Percentiles rank a stretch among this genome's conserved stretches.
Evolutionary conservation across 2,329 filamentous ascomycete species (phyloP).

Genomic region (Orbilia oligospora): DNA sequence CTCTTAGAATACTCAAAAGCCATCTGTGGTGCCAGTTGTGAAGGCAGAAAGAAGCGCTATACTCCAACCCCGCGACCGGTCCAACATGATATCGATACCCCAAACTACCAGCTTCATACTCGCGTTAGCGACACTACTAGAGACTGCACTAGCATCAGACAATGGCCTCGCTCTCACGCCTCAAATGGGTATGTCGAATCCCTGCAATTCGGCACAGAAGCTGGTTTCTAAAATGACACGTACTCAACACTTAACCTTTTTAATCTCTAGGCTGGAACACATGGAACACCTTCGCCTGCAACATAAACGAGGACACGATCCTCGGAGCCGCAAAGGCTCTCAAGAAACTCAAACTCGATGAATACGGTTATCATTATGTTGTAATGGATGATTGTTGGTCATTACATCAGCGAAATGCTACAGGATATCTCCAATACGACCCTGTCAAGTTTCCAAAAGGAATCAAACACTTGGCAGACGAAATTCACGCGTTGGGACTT

Average conservation of each 20-base stretch:
- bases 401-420: constrained; percentile 67
- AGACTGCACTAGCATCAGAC: constrained; percentile 24
- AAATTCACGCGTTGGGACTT: constrained; percentile 73
- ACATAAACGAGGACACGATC: constrained; percentile 71
- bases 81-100: constrained; percentile 13
- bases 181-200: constrained; percentile 60
- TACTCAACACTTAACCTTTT: constrained; percentile 28
- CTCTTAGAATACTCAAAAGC: background rate
- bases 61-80: background rate
- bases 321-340: constrained; percentile 70
- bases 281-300: constrained; percentile 72
- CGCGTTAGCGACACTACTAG: constrained; percentile 19
- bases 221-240: constrained; percentile 43
- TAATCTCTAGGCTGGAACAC: constrained; percentile 69
- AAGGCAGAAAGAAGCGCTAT: background rate
- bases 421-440: constrained; percentile 70
- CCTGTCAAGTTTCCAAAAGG: constrained; percentile 73
- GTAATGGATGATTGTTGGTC: constrained; percentile 75
- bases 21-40: background rate
- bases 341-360: constrained; percentile 70
- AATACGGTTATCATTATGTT: constrained; percentile 74
- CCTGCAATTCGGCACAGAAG: background rate
- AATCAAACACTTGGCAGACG: constrained; percentile 71
- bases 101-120: constrained; percentile 5
- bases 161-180: constrained; percentile 60